These are phyloP conservation scores for Micractinium sp. DNA, from an alignment of 139 green algal species.

Conservation along the genomic window DNA sequence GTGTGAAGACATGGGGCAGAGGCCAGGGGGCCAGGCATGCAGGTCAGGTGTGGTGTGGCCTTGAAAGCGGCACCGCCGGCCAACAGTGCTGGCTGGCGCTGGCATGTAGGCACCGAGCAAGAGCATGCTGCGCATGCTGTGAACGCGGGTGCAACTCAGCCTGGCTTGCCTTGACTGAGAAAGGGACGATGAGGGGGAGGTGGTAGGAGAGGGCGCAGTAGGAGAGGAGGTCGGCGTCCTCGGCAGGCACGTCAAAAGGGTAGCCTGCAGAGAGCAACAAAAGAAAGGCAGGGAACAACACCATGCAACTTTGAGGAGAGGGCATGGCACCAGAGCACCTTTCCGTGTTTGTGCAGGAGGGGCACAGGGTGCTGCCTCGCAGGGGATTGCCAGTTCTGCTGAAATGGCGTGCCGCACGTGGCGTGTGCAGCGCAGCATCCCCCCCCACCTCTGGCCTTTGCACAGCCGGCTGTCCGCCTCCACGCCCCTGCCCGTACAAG, in stretches of 20 bases:
- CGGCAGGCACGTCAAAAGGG: slow-evolving; percentile 83
- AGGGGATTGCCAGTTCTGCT: too few species aligned
- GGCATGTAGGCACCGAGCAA: not conserved
- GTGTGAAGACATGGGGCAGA: not conserved
- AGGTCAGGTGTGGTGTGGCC: too few species aligned
- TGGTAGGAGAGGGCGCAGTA: slow-evolving; percentile 78
- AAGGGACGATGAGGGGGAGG: slow-evolving; percentile 84
- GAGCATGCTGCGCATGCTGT: not conserved
- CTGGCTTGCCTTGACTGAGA: slow-evolving; percentile 55
- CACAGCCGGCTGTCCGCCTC: too few species aligned
- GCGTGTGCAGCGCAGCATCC: too few species aligned
- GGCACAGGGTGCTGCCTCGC: too few species aligned
- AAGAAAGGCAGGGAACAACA: not conserved
- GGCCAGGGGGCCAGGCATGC: too few species aligned
- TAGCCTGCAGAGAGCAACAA: slow-evolving; percentile 70
- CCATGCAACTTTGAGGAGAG: too few species aligned
- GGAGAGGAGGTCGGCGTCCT: slow-evolving; percentile 51
- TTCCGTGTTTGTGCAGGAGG: too few species aligned
- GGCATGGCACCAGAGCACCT: too few species aligned
- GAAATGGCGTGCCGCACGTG: too few species aligned
- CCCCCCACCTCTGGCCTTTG: too few species aligned
- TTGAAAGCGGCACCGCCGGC: not conserved
- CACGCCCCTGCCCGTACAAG: too few species aligned
- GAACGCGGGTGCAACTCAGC: not conserved
- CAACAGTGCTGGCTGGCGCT: not conserved